phyloP scores from a whole-genome alignment of 2,329 filamentous ascomycete genomes.

The Trichoderma simmonsii region DNA sequence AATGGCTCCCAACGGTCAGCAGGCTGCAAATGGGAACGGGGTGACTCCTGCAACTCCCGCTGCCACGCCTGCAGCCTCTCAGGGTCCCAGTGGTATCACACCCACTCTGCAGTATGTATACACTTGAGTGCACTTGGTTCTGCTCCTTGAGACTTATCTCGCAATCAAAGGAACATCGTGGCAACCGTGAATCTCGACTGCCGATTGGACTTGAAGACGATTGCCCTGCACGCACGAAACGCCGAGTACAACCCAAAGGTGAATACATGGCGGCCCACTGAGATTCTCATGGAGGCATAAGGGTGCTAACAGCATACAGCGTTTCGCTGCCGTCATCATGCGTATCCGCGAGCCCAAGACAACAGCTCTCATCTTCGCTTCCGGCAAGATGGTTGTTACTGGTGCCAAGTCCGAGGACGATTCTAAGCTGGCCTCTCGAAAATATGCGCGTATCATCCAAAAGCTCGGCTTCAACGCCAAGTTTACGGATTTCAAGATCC shows the following conservation, averaged over 20 bases:
- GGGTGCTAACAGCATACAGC: slow-evolving; percentile 49
- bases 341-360: slow-evolving; percentile 99
- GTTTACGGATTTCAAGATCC: slow-evolving; percentile 99
- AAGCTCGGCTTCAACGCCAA: slow-evolving; percentile 99
- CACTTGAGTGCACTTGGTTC: slow-evolving; percentile 30
- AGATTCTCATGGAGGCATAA: background rate
- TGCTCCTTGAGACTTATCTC: slow-evolving; percentile 53
- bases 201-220: slow-evolving; percentile 96
- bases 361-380: slow-evolving; percentile 95
- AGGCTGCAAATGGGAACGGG: slow-evolving; percentile 66
- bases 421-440: slow-evolving; percentile 92
- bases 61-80: slow-evolving; percentile 80
- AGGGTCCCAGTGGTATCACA: slow-evolving; percentile 83
- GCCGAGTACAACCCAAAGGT: slow-evolving; percentile 99
- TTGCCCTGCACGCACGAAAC: slow-evolving; percentile 95
- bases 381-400: slow-evolving; percentile 98
- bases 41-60: slow-evolving; percentile 87
- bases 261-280: slow-evolving; percentile 33
- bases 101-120: slow-evolving; percentile 95
- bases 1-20: slow-evolving; percentile 45
- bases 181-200: slow-evolving; percentile 98
- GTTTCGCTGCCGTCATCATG: slow-evolving; percentile 99
- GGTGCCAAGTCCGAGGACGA: slow-evolving; percentile 98
- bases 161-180: slow-evolving; percentile 83
- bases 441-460: slow-evolving; percentile 98